These are phyloP conservation scores for Exophiala aquamarina DNA, from an alignment of 2,329 filamentous ascomycete genomes.

Conservation along the genomic window DNA sequence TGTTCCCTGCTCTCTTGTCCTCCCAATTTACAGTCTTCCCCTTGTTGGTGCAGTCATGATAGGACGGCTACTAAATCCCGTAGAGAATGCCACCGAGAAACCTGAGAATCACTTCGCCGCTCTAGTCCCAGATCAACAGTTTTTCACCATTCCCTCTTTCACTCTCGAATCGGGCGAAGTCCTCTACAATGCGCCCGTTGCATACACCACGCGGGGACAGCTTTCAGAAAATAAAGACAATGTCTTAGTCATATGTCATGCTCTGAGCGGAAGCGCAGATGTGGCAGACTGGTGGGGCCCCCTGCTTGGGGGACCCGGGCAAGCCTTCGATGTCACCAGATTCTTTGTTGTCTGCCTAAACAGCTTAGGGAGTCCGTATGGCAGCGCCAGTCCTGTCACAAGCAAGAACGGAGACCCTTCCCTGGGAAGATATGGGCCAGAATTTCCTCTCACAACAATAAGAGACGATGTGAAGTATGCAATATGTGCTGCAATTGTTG, in stretches of 20 bases:
- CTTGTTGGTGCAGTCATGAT: not conserved
- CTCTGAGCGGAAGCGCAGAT: slow-evolving; percentile 56
- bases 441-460: slow-evolving; percentile 94
- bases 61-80: slow-evolving; percentile 54
- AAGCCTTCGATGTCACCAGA: slow-evolving; percentile 53
- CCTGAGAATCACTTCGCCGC: slow-evolving; percentile 78
- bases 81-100: slow-evolving; percentile 47
- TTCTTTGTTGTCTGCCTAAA: slow-evolving; percentile 58
- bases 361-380: slow-evolving; percentile 56
- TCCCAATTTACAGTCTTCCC: not conserved
- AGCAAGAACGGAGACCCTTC: slow-evolving; percentile 75
- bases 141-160: slow-evolving; percentile 84
- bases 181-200: slow-evolving; percentile 70
- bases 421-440: slow-evolving; percentile 82
- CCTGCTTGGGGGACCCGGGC: slow-evolving; percentile 52
- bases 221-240: slow-evolving; percentile 60
- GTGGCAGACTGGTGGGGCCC: slow-evolving; percentile 59
- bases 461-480: slow-evolving; percentile 90
- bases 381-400: slow-evolving; percentile 62
- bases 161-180: slow-evolving; percentile 89
- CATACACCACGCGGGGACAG: slow-evolving; percentile 63
- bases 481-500: not conserved
- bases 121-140: slow-evolving; percentile 84
- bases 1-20: not conserved
- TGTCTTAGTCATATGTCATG: slow-evolving; percentile 61